Percentiles rank a stretch among this genome's conserved stretches.
phyloP scores from a whole-genome alignment of 2,329 filamentous ascomycete species.

The Tolypocladium sp. region DNA sequence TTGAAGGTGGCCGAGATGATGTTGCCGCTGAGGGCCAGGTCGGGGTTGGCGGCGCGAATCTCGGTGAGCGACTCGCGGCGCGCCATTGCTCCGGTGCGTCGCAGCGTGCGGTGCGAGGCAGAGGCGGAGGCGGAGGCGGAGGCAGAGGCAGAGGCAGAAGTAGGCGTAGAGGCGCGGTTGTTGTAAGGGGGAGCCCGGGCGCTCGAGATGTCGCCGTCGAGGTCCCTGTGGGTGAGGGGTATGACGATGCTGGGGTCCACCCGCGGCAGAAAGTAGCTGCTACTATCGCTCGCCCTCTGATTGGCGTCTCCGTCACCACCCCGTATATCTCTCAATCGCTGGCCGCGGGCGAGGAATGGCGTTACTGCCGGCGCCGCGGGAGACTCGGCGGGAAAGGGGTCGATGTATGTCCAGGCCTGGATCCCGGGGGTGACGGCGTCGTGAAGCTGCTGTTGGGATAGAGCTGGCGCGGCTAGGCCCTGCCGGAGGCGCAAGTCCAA shows the following conservation, averaged over 20 bases:
- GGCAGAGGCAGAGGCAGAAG: background rate
- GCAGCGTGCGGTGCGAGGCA: background rate
- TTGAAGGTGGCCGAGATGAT: constrained; percentile 59
- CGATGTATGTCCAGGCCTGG: constrained; percentile 12
- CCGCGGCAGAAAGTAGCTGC: constrained; percentile 1
- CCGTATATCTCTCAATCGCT: background rate
- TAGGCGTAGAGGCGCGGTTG: background rate
- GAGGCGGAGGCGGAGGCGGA: background rate
- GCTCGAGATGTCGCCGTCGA: background rate
- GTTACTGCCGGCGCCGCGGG: background rate
- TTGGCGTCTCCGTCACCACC: background rate
- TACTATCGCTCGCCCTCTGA: background rate
- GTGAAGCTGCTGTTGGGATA: background rate
- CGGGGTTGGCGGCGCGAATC: constrained; percentile 45
- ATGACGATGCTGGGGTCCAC: constrained; percentile 4
- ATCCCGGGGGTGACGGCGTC: constrained; percentile 18
- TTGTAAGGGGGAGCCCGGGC: constrained; percentile 1
- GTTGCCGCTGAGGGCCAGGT: constrained; percentile 51
- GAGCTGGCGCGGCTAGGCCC: background rate
- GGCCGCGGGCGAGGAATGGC: background rate
- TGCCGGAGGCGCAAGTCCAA: background rate
- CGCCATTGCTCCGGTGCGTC: constrained; percentile 24
- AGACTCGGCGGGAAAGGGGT: constrained; percentile 1
- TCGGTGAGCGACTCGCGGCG: constrained; percentile 44
- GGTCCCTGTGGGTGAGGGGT: constrained; percentile 2